A percentile compares a stretch with the other conserved stretches of the same genome.
phyloP scores from a whole-genome alignment of 1,284 basidiomycete species.

The Tylopilus sp. region DNA sequence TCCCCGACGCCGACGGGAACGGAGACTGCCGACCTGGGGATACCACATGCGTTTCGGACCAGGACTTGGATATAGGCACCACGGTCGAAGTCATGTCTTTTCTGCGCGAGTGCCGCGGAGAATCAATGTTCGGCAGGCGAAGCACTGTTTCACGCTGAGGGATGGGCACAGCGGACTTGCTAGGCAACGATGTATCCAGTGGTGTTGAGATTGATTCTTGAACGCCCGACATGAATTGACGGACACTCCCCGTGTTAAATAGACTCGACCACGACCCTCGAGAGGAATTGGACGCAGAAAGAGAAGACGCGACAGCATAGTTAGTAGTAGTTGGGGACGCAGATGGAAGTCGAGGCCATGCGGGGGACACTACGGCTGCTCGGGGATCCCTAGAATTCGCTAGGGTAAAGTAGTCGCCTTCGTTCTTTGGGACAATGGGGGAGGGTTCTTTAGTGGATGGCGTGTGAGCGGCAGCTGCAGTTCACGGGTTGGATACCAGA shows the following conservation, averaged over 20 bases:
- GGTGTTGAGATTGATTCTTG: constrained; percentile 49
- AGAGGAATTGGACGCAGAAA: constrained; percentile 51
- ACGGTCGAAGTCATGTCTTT: constrained; percentile 30
- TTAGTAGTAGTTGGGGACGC: constrained; percentile 36
- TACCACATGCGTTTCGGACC: constrained; percentile 43
- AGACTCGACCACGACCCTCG: constrained; percentile 74
- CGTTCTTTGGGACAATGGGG: constrained; percentile 19
- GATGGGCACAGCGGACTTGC: constrained; percentile 35
- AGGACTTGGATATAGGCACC: constrained; percentile 48
- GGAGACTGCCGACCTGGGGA: constrained; percentile 35
- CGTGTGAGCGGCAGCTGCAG: constrained; percentile 6
- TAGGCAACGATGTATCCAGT: too few relatives aligned
- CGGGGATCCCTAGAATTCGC: constrained; percentile 35
- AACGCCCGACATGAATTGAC: constrained; percentile 59
- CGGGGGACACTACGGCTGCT: constrained; percentile 31
- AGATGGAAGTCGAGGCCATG: constrained; percentile 35
- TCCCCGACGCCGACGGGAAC: constrained; percentile 42
- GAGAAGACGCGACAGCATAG: constrained; percentile 34
- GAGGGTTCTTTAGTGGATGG: constrained; percentile 21
- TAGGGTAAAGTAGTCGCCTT: constrained; percentile 49
- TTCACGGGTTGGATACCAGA: background rate
- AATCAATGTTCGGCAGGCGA: constrained; percentile 23
- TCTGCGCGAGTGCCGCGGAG: constrained; percentile 24
- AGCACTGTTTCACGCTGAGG: constrained; percentile 25
- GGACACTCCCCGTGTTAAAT: constrained; percentile 59